A percentile compares a stretch with the other conserved stretches of the same genome.
Conservation (phyloP, 2,329 filamentous ascomycete genomes). For the Phialemoniopsis sp. region DNA sequence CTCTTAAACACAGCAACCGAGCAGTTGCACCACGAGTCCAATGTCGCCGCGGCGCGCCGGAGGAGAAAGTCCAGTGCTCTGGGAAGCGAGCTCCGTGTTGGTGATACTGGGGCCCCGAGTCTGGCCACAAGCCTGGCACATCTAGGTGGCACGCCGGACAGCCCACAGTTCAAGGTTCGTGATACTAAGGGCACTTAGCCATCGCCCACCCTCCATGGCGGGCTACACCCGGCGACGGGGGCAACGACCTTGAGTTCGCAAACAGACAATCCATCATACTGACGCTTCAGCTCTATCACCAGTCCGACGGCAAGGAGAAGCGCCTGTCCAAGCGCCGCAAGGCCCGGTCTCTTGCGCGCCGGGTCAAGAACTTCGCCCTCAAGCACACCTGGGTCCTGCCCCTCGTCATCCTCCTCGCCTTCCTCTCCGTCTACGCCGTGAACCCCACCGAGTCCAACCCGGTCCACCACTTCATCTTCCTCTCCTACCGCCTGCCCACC, state of each 20-base stretch:
- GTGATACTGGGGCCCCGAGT: slow-evolving; percentile 52
- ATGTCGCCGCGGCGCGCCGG: slow-evolving; percentile 30
- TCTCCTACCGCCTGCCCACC: slow-evolving; percentile 74
- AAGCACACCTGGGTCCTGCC: slow-evolving; percentile 64
- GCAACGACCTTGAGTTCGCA: no score
- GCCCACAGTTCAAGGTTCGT: no score
- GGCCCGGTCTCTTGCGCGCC: slow-evolving; percentile 47
- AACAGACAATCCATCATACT: slow-evolving; percentile 10
- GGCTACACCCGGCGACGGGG: no score
- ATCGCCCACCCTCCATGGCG: no score
- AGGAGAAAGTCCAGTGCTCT: slow-evolving; percentile 54
- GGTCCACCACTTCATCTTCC: slow-evolving; percentile 77
- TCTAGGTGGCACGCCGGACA: slow-evolving; percentile 17
- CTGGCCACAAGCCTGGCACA: slow-evolving; percentile 48
- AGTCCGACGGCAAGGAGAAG: slow-evolving; percentile 22
- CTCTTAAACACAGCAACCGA: slow-evolving; percentile 47
- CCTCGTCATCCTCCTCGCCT: slow-evolving; percentile 59
- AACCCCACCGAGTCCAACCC: slow-evolving; percentile 78
- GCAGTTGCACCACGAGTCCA: slow-evolving; percentile 35
- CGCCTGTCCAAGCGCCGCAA: slow-evolving; percentile 50
- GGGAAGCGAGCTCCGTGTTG: slow-evolving; percentile 47
- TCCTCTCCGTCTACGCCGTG: slow-evolving; percentile 66
- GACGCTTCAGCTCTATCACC: slow-evolving; percentile 1
- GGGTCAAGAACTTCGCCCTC: slow-evolving; percentile 44
- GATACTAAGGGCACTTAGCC: no score